A percentile compares a stretch with the other conserved stretches of the same genome.
Conservation (phyloP, 1,284 basidiomycete genomes). For the Ustilago loliicola region DNA sequence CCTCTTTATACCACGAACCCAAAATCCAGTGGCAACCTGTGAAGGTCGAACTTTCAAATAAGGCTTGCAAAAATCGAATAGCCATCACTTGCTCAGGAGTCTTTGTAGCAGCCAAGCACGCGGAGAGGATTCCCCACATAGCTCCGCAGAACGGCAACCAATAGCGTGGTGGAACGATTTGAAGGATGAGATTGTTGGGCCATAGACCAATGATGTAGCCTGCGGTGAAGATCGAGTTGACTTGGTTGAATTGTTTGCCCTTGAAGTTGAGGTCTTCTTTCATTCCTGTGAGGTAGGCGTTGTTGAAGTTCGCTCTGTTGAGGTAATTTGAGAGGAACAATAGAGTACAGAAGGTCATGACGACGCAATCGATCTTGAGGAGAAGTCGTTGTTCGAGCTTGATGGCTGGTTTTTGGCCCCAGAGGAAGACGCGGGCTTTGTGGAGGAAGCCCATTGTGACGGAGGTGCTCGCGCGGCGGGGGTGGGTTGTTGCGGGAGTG, state of each 20-base stretch:
- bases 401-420: conserved; percentile 48
- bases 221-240: conserved; percentile 72
- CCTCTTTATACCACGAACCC: conserved; percentile 81
- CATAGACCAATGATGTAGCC: conserved; percentile 64
- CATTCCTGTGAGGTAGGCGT: conserved; percentile 82
- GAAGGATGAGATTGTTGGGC: conserved; percentile 68
- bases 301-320: conserved; percentile 55
- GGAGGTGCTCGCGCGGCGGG: background rate
- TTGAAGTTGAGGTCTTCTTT: conserved; percentile 80
- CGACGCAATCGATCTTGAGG: conserved; percentile 54
- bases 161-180: conserved; percentile 58
- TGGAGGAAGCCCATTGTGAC: conserved; percentile 36
- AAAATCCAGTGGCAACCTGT: conserved; percentile 76
- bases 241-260: conserved; percentile 78
- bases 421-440: conserved; percentile 43
- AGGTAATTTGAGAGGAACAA: conserved; percentile 54
- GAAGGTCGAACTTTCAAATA: conserved; percentile 77
- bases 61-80: conserved; percentile 81
- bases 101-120: conserved; percentile 46
- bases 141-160: conserved; percentile 59
- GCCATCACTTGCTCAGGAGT: conserved; percentile 75
- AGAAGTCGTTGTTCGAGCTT: conserved; percentile 42
- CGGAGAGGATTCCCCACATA: conserved; percentile 60
- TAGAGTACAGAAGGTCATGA: conserved; percentile 54
- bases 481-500: background rate